Base-by-base conservation (phyloP, 495 filamentous ascomycete species). In the Trichocladium uniseriatum region DNA sequence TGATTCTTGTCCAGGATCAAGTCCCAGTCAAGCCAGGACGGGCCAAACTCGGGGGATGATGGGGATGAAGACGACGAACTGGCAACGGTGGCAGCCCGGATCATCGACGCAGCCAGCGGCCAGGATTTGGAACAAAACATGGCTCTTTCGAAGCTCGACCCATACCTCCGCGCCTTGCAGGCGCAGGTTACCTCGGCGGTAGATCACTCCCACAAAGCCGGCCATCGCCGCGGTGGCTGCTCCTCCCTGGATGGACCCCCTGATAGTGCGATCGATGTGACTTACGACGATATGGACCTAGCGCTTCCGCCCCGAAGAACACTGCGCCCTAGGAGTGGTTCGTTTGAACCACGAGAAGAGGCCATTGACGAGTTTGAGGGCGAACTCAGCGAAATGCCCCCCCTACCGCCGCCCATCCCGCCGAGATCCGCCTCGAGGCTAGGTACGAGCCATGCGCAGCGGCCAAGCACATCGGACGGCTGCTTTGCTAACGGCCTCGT, bases 241-340 rank as follows among this genome's bases (percentile, higher is more conserved):
- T 57, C 63, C 47, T 66, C 62, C 11, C 39, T 63, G 18, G 65
- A 59, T n/a, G 61, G 68, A 20, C 58, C 60, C 11, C 68, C 70
- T 5, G 70, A 73, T 40, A 70, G 64, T 52, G 70, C 68, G 18
- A 69, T 73, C 29, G 70, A 70, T 31, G 45, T 71, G 20, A 60
- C 50, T 34, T 52, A 51, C 42, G 67, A 67, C 32, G 54, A 63
- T 11, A 16, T 39, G 6, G 24, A 15, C 13, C 5, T 10, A 6
- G 2, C 8, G 20, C 20, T 16, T 27, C 14, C 11, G 24, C 2
- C 14, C n/a, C 9, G 1, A 37, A 10, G 22, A 36, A 34, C 9
- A 6, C 15, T 42, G 5, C n/a, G 7, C 4, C 5, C 21, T 3
- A 18, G 52, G 14, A 51, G 45, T n/a, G 13, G 28, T 3, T 38